Base-by-base conservation (phyloP, 768 basidiomycete species). In the Paxillus rubicundulus region DNA sequence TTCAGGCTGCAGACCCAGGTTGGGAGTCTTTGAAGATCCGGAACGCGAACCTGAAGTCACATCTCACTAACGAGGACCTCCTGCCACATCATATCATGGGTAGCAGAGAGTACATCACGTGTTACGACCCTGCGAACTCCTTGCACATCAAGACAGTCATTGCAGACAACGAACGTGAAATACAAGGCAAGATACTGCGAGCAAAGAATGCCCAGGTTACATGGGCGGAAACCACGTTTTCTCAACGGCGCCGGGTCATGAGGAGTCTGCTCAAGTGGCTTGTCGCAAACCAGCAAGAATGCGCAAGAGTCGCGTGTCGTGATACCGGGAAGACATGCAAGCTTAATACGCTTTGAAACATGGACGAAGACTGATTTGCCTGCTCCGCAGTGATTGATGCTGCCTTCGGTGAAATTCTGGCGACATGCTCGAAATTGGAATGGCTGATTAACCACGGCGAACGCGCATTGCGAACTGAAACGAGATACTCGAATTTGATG, bases 301-400 rank as follows among this genome's bases (percentile, higher is more conserved):
- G 93, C 56, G 92, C 92, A 30, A 78, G 86, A 38, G 88, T 96
- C 24, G 92, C 92, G 20, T 92, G 91, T 65, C 78, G 96, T 30
- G 96, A 99, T 69, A 92, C 92, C 0, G 96, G 96, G 38, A 99
- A 98, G 78, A 98, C 95, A 24, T 72, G 91, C 91, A 61, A 69
- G 88, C 79, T 28, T 41, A 38, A 12, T 2, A 10, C 5, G 0
- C 27, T 50, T 45, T 28, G 18, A 45, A 30, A 16, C 37, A 38
- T 21, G 38, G 38, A 24, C 0, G 20, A 4, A 44, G 49, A 40
- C 45, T 54, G 34, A 56, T 47, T n/a, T 20, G 13, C 9, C 51
- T 33, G 4, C 12, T 54, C 21, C 47, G 21, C 57, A 97, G 95
- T 95, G 67, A 78, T 98, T 54, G 96, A 98, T 61, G 94, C 95